Conservation (phyloP, 371 early-diverging fungal species). For the Thermomucor indicae-seudaticae region DNA sequence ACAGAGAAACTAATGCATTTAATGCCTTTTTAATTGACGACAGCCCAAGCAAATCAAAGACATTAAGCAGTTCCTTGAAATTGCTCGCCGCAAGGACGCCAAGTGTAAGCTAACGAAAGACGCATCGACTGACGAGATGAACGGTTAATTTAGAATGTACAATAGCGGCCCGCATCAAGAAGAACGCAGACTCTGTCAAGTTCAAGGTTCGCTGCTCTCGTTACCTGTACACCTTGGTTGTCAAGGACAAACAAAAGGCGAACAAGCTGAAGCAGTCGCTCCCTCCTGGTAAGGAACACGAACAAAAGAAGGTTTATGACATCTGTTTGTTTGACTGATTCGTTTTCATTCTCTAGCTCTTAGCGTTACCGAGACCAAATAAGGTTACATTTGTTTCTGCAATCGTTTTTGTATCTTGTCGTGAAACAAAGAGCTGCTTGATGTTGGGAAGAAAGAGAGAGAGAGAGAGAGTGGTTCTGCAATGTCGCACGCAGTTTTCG, state of each 20-base stretch:
- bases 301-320: background rate
- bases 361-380: slow-evolving; percentile 9
- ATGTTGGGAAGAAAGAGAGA: no score
- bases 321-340: background rate
- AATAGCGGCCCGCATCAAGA: slow-evolving; percentile 91
- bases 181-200: slow-evolving; percentile 93
- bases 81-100: slow-evolving; percentile 96
- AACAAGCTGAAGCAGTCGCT: slow-evolving; percentile 93
- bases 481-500: no score
- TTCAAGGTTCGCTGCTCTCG: slow-evolving; percentile 98
- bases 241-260: slow-evolving; percentile 95
- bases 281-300: slow-evolving; percentile 66
- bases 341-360: slow-evolving; percentile 3
- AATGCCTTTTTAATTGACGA: background rate
- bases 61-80: slow-evolving; percentile 97
- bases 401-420: background rate
- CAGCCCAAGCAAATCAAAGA: slow-evolving; percentile 97
- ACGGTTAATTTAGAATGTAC: background rate
- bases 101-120: slow-evolving; percentile 54
- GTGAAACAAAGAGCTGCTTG: background rate
- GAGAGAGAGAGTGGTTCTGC: no score
- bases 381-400: background rate
- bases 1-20: background rate
- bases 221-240: slow-evolving; percentile 96
- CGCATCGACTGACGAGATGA: background rate